Evolutionary conservation across 2,329 filamentous ascomycete genomes (phyloP).

Genomic region (Xylaria sp.): DNA sequence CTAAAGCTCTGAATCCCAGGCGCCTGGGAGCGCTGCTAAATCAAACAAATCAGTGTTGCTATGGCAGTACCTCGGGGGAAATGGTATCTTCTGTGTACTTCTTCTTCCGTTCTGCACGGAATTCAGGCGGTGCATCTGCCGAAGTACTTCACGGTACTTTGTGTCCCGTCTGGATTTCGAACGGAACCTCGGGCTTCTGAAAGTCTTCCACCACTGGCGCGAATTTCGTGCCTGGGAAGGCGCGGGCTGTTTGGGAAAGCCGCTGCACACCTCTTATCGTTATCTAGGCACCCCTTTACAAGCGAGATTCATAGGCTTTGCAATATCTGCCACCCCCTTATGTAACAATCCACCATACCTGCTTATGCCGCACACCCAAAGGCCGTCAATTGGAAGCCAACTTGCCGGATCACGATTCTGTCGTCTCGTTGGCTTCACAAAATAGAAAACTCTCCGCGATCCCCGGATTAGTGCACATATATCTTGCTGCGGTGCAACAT

Average conservation of each 20-base stretch:
- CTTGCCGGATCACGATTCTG: constrained; percentile 11
- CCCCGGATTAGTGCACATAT: constrained; percentile 5
- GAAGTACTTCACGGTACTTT: too few species aligned
- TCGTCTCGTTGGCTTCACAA: constrained; percentile 11
- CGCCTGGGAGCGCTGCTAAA: constrained; percentile 10
- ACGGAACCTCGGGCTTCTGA: too few species aligned
- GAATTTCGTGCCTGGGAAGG: too few species aligned
- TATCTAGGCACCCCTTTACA: neutral
- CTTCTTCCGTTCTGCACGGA: too few species aligned
- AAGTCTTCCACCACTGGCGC: too few species aligned
- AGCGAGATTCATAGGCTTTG: neutral
- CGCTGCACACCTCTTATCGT: neutral
- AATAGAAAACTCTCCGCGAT: constrained; percentile 11
- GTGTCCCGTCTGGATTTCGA: too few species aligned
- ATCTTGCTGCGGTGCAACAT: constrained; percentile 5
- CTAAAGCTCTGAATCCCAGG: neutral
- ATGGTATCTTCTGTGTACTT: too few species aligned
- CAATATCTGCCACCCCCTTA: neutral
- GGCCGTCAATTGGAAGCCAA: constrained; percentile 12
- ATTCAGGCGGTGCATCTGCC: too few species aligned
- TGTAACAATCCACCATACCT: neutral
- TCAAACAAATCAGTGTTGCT: constrained; percentile 20
- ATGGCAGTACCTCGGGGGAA: too few species aligned
- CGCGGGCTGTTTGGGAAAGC: too few species aligned
- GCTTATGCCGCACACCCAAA: neutral